Base-by-base conservation (phyloP, 805 yeast species). In the Candida anglica region DNA sequence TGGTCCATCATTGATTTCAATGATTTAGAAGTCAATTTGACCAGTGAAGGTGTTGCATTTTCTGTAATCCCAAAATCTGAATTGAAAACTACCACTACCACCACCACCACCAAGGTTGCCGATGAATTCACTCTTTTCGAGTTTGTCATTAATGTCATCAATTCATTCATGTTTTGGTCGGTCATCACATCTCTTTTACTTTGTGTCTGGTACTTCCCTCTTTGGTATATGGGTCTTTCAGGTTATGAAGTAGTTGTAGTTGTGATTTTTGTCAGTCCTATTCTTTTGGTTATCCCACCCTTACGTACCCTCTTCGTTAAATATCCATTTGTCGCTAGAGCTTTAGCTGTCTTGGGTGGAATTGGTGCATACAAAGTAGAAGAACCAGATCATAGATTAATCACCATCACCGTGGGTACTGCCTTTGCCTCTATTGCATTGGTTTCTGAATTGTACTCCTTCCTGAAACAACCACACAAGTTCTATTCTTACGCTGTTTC, bases 211-310 rank as follows among this genome's bases (percentile, higher is more conserved):
- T 86, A 86, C 64, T 93, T 93, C 71, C 98, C 98, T 8, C 68
- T 93, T 42, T 93, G 98, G 98, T 76, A 84, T 53, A 88, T 93
- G 97, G 98, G 97, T 5, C 82, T 93, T 28, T 84, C 95, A 2
- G 98, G 98, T 3, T 89, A 85, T 55, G 98, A 93, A 60, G 83
- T 83, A 0, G 72, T 79, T 3, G 67, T 86, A 30, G 38, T 50
- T 9, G 52, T 77, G 5, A 62, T 78, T 15, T 63, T 79, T 24
- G 34, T 78, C 8, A 71, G 84, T 3, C 87, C 95, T 2, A 39
- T 80, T 10, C 26, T 84, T 2, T 60, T 83, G 18, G 58, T 59
- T 4, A 43, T 80, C 11, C 67, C 71, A 1, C 48, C 48, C 6
- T 15, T 67, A 3, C 63, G 71, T 37, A 43, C 43, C 6, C 40